Conservation (phyloP, 169 alveolate species). For the Babesia ovata region DNA sequence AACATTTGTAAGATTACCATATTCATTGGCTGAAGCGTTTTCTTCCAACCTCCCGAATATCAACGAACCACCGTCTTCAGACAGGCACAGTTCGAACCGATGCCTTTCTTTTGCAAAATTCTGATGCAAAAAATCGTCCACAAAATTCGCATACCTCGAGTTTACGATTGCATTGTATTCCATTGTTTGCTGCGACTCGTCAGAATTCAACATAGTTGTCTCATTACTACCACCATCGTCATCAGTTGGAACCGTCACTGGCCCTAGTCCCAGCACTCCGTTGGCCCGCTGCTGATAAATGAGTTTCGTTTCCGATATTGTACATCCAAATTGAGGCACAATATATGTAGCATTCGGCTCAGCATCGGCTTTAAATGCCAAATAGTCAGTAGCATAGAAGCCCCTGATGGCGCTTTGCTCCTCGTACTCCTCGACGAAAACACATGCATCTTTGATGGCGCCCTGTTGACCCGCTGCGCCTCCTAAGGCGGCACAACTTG, state of each 20-base stretch:
- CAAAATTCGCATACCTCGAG: neutral
- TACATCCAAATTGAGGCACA: slow-evolving; percentile 48
- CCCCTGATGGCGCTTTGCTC: slow-evolving; percentile 74
- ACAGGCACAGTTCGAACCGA: slow-evolving; percentile 62
- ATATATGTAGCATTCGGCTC: slow-evolving; percentile 8
- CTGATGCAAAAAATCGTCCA: slow-evolving; percentile 25
- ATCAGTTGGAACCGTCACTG: neutral
- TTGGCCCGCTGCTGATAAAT: slow-evolving; percentile 73
- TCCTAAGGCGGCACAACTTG: slow-evolving; percentile 49
- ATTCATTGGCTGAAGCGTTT: neutral
- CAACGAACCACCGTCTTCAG: slow-evolving; percentile 75
- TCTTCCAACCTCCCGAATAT: slow-evolving; percentile 66
- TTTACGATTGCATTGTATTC: no score
- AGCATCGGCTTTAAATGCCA: slow-evolving; percentile 40
- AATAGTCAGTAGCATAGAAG: slow-evolving; percentile 58
- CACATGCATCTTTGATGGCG: slow-evolving; percentile 22
- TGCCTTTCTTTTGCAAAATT: slow-evolving; percentile 32
- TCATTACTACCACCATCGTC: neutral
- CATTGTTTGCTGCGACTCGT: neutral
- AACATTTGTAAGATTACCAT: neutral
- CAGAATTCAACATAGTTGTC: neutral
- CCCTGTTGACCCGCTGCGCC: slow-evolving; percentile 34
- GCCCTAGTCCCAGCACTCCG: slow-evolving; percentile 76
- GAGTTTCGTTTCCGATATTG: slow-evolving; percentile 66
- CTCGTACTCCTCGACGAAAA: slow-evolving; percentile 65